Percentiles rank a stretch among this genome's conserved stretches.
These are phyloP conservation scores for Zymoseptoria crescenta DNA, from an alignment of 2,329 filamentous ascomycete genomes.

Conservation along the genomic window DNA sequence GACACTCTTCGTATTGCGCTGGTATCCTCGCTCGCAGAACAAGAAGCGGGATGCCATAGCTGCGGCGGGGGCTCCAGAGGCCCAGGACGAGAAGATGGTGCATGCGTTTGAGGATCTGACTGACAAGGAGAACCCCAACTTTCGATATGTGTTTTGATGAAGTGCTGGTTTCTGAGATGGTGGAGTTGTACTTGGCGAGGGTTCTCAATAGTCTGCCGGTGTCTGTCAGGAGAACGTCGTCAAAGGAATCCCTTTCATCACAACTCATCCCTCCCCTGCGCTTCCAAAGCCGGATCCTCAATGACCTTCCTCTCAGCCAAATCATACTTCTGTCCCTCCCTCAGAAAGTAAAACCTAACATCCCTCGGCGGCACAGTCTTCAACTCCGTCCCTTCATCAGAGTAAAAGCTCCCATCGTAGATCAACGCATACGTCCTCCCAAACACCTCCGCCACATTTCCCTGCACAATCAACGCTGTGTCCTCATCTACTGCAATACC, in stretches of 20 bases:
- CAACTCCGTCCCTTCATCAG: slow-evolving; percentile 13
- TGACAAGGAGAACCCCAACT: slow-evolving; percentile 23
- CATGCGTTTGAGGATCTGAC: slow-evolving; percentile 29
- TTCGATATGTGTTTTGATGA: background rate
- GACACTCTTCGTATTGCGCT: slow-evolving; percentile 36
- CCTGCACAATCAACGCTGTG: slow-evolving; percentile 15
- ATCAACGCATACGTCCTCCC: slow-evolving; percentile 16
- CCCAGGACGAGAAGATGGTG: slow-evolving; percentile 21
- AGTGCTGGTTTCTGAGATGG: background rate
- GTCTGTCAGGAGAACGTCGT: no score
- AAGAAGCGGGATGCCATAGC: slow-evolving; percentile 30
- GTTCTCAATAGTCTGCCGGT: background rate
- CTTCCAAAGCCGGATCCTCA: slow-evolving; percentile 1
- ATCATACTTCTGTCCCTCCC: slow-evolving; percentile 15
- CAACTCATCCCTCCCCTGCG: slow-evolving; percentile 19
- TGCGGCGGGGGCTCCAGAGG: slow-evolving; percentile 19
- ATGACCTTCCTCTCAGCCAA: slow-evolving; percentile 12
- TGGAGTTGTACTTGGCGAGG: background rate
- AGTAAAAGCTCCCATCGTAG: slow-evolving; percentile 17
- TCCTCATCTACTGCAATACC: slow-evolving; percentile 17
- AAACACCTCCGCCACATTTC: slow-evolving; percentile 15
- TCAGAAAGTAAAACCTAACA: slow-evolving; percentile 16
- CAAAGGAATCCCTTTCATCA: background rate
- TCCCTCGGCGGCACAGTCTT: slow-evolving; percentile 12
- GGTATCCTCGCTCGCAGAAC: slow-evolving; percentile 37